Evolutionary conservation across 2,329 filamentous ascomycete species (phyloP).

Genomic region (Aspergillus intermedius): DNA sequence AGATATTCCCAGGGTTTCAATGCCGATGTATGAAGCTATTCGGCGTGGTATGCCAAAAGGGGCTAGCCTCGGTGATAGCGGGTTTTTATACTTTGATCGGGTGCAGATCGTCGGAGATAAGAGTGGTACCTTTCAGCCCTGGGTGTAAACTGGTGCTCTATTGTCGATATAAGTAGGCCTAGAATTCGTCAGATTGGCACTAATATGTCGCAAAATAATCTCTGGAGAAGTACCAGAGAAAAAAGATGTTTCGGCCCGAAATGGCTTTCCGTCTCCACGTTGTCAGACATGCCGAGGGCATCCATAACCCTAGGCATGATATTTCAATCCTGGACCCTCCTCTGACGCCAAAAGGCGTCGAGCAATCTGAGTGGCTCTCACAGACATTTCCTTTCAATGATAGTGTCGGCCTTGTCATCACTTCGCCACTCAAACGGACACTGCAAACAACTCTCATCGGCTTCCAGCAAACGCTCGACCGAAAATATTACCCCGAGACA

Average conservation of each 20-base stretch:
- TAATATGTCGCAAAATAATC: too few relatives aligned
- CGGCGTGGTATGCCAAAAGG: not conserved
- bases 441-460: conserved; percentile 10
- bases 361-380: conserved; percentile 7
- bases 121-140: not conserved
- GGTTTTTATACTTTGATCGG: not conserved
- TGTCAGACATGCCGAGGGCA: conserved; percentile 11
- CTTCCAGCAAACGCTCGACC: conserved; percentile 8
- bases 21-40: not conserved
- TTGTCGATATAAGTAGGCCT: not conserved
- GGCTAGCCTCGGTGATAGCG: not conserved
- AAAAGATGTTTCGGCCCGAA: not conserved
- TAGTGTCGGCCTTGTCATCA: conserved; percentile 8
- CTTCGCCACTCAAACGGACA: conserved; percentile 11
- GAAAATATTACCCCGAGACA: conserved; percentile 2
- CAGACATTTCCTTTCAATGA: conserved; percentile 6
- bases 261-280: conserved; percentile 5
- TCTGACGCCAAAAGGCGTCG: conserved; percentile 9
- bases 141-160: not conserved
- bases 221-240: too few relatives aligned
- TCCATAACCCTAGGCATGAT: conserved; percentile 12
- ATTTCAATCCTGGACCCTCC: conserved; percentile 10
- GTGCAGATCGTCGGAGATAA: not conserved
- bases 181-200: not conserved
- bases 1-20: too few relatives aligned